Percentiles rank a stretch among this genome's conserved stretches.
Evolutionary conservation across 2,329 filamentous ascomycete genomes (phyloP).

Genomic region (Xylogone sp.): DNA sequence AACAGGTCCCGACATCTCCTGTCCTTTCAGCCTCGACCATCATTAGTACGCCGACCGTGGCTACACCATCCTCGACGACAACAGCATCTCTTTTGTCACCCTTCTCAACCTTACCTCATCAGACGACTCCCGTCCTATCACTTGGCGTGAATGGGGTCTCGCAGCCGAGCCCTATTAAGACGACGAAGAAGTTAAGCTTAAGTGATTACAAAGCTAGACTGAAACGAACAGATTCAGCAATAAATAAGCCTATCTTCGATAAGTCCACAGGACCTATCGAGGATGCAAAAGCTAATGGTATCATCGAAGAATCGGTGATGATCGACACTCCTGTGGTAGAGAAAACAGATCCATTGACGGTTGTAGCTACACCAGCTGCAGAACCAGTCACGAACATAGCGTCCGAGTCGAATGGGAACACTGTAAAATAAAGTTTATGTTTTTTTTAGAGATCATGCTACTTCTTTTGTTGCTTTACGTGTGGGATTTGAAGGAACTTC

Average conservation of each 20-base stretch:
- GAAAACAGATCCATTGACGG: conserved; percentile 22
- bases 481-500: background rate
- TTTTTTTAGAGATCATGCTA: background rate
- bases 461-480: background rate
- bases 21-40: conserved; percentile 39
- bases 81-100: conserved; percentile 47
- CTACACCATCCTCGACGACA: conserved; percentile 45
- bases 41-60: conserved; percentile 37
- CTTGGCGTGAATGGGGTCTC: conserved; percentile 38
- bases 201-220: conserved; percentile 59
- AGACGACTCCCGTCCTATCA: conserved; percentile 41
- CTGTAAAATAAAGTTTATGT: conserved; percentile 3
- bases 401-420: background rate
- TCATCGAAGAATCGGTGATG: conserved; percentile 28
- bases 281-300: conserved; percentile 35
- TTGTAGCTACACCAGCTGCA: background rate
- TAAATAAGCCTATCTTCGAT: conserved; percentile 15
- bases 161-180: conserved; percentile 53
- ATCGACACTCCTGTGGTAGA: conserved; percentile 31
- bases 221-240: conserved; percentile 24
- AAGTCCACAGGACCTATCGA: conserved; percentile 34
- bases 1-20: conserved; percentile 45
- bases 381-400: background rate
- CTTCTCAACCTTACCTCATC: conserved; percentile 36
- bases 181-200: conserved; percentile 60